Evolutionary conservation across 768 basidiomycete species (phyloP), one percentile per base, ranked within the genome.

Genomic region (Boletus sensibilis): DNA sequence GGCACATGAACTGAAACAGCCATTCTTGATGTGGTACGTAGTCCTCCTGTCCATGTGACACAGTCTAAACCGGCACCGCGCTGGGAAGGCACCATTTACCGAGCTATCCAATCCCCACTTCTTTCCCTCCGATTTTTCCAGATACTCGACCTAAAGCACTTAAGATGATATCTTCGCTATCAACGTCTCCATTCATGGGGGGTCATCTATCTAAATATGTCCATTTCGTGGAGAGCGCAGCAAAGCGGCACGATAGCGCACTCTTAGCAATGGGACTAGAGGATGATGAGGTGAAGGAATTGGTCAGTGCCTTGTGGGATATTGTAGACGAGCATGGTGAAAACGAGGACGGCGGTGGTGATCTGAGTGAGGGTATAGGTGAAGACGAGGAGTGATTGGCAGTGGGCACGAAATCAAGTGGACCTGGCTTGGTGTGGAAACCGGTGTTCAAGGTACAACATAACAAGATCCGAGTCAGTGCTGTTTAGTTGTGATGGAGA

Each of bases 251-350:
- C 18, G 65, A 73, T 39, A 67, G 68, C 35, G 68, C 72, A 21
- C 65, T 76, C 18, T 60, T 64, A 5, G 56, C 65, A 29, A 67
- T 74, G 52, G 79, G 77, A n/a, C 49, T 83, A 20, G 79, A 84
- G 53, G 57, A 67, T 4, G 88, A 88, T 57, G 86, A 86, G 5
- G 61, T 86, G 51, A 76, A 65, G 52, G 86, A 86, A 49, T 67
- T 88, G 34, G 75, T 69, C 16, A 81, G 82, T 59, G 79, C 79
- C 39, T 63, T 88, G 45, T 87, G 87, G 86, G 79, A 76, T 20
- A 70, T 87, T 29, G 77, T 79, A 46, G 85, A 86, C 55, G 68
- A 54, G 18, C 76, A 74, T 46, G 75, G 69, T 20, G 73, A 62
- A 33, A 58, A 52, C 35, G 68, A 60, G 34, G 57, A 50, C 11